Conservation (phyloP, 257 asterid genomes). For the Solanum megistacrolobum region DNA sequence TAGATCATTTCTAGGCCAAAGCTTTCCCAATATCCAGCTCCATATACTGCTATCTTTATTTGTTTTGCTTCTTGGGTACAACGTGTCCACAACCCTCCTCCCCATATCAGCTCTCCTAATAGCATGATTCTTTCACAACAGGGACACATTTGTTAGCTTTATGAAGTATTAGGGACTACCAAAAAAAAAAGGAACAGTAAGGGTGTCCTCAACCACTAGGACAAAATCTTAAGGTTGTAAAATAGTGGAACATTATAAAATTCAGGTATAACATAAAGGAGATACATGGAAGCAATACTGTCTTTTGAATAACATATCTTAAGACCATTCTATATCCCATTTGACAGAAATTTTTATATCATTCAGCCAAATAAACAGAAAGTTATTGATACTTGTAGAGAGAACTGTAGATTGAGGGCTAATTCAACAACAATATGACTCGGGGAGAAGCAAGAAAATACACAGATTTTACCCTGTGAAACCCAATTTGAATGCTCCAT, state of each 20-base stretch:
- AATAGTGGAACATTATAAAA: not conserved
- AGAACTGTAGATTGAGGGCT: not conserved
- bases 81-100: conserved; percentile 69
- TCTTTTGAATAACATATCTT: not conserved
- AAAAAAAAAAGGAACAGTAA: not conserved
- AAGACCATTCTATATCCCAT: not conserved
- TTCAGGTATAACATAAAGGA: not conserved
- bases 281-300: not conserved
- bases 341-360: not conserved
- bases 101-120: conserved; percentile 80
- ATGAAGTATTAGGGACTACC: not conserved
- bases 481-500: not conserved
- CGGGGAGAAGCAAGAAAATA: not conserved
- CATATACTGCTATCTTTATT: conserved; percentile 38
- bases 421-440: not conserved
- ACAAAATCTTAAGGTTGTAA: not conserved
- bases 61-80: conserved; percentile 37
- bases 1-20: conserved; percentile 30
- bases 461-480: not conserved
- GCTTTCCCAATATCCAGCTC: conserved; percentile 58
- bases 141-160: conserved; percentile 4
- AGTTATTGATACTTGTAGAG: not conserved
- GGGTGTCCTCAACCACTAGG: not conserved
- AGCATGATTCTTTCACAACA: conserved; percentile 71
- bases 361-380: not conserved